Percentiles rank a stretch among this genome's conserved stretches.
Conservation (phyloP, 345 rosid genomes). For the Theobroma cacao region DNA sequence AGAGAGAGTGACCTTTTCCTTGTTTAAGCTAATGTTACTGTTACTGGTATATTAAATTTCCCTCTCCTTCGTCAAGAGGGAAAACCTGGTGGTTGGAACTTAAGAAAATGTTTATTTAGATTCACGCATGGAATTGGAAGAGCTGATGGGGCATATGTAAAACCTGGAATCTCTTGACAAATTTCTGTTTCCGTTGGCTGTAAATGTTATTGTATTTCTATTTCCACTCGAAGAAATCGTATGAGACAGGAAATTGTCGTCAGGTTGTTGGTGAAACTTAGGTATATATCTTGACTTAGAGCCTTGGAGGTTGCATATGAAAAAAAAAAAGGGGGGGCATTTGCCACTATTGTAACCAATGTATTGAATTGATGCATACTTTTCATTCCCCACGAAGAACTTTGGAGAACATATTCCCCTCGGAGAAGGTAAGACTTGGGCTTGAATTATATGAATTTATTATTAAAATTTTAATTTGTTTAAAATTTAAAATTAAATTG, state of each 20-base stretch:
- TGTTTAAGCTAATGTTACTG: too few relatives aligned
- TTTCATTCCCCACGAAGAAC: too few relatives aligned
- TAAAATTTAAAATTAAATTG: too few relatives aligned
- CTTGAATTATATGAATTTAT: too few relatives aligned
- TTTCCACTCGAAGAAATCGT: background rate
- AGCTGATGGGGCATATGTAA: too few relatives aligned
- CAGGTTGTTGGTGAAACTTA: background rate
- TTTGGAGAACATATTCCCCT: background rate
- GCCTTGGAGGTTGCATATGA: background rate
- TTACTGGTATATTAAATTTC: too few relatives aligned
- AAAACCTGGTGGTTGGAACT: background rate
- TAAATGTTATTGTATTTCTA: background rate
- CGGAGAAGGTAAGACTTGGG: background rate
- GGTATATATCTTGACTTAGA: background rate
- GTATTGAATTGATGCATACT: background rate
- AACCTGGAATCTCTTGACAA: background rate
- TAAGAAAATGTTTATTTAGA: background rate
- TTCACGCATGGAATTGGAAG: background rate
- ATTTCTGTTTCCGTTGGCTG: background rate
- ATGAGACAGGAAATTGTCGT: background rate
- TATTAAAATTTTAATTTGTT: too few relatives aligned
- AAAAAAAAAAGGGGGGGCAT: background rate
- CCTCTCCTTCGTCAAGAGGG: too few relatives aligned
- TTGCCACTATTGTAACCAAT: background rate
- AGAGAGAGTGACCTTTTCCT: background rate